phyloP scores from a whole-genome alignment of 257 asterid species.

The Nicotiana paniculata region DNA sequence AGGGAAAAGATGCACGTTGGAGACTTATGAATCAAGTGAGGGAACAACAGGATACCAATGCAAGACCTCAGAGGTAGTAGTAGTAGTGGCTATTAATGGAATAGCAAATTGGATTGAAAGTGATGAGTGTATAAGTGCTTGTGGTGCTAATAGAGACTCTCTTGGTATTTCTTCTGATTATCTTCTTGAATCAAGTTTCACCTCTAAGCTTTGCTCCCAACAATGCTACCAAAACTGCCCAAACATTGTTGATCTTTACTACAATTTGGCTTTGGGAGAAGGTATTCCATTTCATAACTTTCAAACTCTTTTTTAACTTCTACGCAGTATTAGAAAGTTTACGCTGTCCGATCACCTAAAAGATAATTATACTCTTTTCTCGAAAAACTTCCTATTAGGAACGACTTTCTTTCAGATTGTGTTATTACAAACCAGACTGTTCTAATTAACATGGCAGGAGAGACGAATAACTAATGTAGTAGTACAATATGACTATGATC shows the following conservation, averaged over 20 bases:
- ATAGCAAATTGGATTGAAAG: conserved; percentile 13
- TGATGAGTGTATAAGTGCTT: conserved; percentile 20
- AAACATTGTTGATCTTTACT: conserved; percentile 37
- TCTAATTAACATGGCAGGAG: too few relatives aligned
- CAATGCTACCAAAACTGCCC: conserved; percentile 24
- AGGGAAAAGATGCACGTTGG: conserved; percentile 30
- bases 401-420: too few relatives aligned
- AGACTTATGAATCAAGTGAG: conserved; percentile 14
- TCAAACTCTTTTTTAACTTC: not conserved
- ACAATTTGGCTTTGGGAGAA: conserved; percentile 29
- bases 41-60: conserved; percentile 9
- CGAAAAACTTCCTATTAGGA: too few relatives aligned
- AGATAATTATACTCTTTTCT: not conserved
- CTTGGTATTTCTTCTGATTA: conserved; percentile 30
- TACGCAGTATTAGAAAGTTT: not conserved
- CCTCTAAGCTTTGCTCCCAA: conserved; percentile 22
- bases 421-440: too few relatives aligned
- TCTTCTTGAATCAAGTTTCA: conserved; percentile 13
- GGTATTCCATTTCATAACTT: conserved; percentile 4
- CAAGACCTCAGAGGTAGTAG: conserved; percentile 22
- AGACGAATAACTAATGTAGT: too few relatives aligned
- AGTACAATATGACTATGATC: too few relatives aligned
- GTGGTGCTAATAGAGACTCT: conserved; percentile 22
- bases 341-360: not conserved
- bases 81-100: conserved; percentile 1